Evolutionary conservation across 2,329 filamentous ascomycete genomes (phyloP).

Genomic region (Penicillium sp.): DNA sequence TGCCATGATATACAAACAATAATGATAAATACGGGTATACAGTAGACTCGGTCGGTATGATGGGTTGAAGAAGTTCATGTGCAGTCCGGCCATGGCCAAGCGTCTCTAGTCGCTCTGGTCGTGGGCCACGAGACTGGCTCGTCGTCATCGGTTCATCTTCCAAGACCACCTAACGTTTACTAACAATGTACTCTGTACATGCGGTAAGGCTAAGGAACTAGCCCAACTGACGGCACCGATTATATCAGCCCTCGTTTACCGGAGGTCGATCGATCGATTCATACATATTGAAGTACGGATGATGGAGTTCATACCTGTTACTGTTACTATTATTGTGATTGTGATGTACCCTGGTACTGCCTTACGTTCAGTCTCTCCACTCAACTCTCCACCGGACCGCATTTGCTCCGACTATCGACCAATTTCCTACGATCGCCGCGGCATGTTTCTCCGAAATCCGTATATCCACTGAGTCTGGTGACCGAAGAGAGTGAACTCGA

Average conservation of each 20-base stretch:
- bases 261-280: background rate
- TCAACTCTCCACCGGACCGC: background rate
- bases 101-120: background rate
- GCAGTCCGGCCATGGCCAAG: background rate
- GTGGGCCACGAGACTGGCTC: conserved; percentile 14
- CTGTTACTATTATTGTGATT: too few species aligned
- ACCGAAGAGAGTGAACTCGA: background rate
- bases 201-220: background rate
- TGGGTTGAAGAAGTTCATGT: background rate
- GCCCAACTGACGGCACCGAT: background rate
- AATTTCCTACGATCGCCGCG: background rate
- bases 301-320: too few species aligned
- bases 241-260: background rate
- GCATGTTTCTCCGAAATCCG: background rate
- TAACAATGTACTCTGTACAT: background rate
- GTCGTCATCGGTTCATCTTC: conserved; percentile 3
- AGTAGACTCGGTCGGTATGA: background rate
- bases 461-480: background rate
- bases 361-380: background rate
- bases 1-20: background rate
- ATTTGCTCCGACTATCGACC: background rate
- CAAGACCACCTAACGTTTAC: background rate
- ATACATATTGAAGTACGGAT: too few species aligned
- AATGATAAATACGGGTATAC: background rate
- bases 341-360: background rate